A percentile compares a stretch with the other conserved stretches of the same genome.
Evolutionary conservation across 495 filamentous ascomycete species (phyloP).

Genomic region (Aspergillus ostianus): DNA sequence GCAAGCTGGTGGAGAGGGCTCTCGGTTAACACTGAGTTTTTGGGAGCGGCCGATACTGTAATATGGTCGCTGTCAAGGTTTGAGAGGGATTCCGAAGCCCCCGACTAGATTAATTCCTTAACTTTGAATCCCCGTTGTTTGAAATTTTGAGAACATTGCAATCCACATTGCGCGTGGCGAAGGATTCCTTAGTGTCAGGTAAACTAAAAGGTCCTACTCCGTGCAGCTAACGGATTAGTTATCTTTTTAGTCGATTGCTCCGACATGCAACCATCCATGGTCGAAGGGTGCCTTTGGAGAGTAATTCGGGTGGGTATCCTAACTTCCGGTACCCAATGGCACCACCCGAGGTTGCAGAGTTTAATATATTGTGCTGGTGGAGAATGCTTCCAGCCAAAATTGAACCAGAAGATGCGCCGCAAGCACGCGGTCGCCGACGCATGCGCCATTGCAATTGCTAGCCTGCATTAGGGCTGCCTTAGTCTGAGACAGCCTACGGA

Average conservation of each 20-base stretch:
- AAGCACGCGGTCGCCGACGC: neutral
- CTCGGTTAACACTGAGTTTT: neutral
- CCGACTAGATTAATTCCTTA: neutral
- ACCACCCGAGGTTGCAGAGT: neutral
- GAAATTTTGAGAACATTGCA: neutral
- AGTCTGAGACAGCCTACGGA: slow-evolving; percentile 1
- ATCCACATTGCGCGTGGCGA: neutral
- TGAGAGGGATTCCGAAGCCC: neutral
- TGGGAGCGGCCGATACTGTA: neutral
- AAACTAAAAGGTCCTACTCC: neutral
- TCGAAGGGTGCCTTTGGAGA: neutral
- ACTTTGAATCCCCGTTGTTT: neutral
- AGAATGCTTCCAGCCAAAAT: neutral
- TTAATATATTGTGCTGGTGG: neutral
- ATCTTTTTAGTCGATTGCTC: neutral
- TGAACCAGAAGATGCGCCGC: neutral
- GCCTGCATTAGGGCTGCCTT: slow-evolving; percentile 2
- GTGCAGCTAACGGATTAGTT: neutral
- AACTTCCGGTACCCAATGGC: neutral
- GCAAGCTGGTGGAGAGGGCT: neutral
- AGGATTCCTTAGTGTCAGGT: neutral
- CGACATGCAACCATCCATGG: neutral
- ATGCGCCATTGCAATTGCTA: neutral
- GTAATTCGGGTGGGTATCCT: neutral
- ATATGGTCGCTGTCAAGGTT: neutral